Base-by-base conservation (phyloP, 2,329 filamentous ascomycete genomes). In the Domatiomyces catenatus region DNA sequence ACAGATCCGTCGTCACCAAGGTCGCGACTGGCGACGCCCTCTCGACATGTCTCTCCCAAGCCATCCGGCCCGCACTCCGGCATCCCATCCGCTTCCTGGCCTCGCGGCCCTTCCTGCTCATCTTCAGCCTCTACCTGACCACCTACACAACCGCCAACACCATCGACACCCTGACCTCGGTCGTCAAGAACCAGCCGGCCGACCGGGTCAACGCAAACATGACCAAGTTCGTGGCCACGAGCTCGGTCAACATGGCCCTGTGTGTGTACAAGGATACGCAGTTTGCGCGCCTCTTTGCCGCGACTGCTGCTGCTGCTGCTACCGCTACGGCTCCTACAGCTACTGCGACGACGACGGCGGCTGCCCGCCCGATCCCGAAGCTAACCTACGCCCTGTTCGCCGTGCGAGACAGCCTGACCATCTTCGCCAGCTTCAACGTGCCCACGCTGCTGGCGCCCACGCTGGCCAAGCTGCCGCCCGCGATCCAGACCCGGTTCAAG, bases 361-460 rank as follows among this genome's bases (percentile, higher is more conserved):
- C n/a, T n/a, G n/a, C 53, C 22, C 59, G 74, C 52, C 49, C 89
- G 0, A 64, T 67, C 17, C 80, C 84, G 0, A 66, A 79, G 15
- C 71, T 82, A 0, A 83, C 79, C n/a, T 88, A 85, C 67, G 70
- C 74, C 1, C 76, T 93, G 48, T 90, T 94, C 69, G 80, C 84
- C 1, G 63, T 81, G 44, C 79, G 87, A 60, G 88, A 94, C 70
- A 84, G 81, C 66, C 67, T 93, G 55, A 94, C 88, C 53, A 87
- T 94, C 60, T 90, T 93, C 61, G 87, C 87, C 3, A 86, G 80
- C 10, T 96, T 95, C 75, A 95, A 95, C 64, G 71, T 94, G 1
- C 90, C 90, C 0, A 78, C 86, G 0, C 62, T 92, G 1, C 72
- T 95, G 8, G 86, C 85, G 0, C 86, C 87, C 0, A 67, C 71